These are phyloP conservation scores for Penicillium bovifimosum DNA, from an alignment of 495 filamentous ascomycete species.

Conservation along the genomic window DNA sequence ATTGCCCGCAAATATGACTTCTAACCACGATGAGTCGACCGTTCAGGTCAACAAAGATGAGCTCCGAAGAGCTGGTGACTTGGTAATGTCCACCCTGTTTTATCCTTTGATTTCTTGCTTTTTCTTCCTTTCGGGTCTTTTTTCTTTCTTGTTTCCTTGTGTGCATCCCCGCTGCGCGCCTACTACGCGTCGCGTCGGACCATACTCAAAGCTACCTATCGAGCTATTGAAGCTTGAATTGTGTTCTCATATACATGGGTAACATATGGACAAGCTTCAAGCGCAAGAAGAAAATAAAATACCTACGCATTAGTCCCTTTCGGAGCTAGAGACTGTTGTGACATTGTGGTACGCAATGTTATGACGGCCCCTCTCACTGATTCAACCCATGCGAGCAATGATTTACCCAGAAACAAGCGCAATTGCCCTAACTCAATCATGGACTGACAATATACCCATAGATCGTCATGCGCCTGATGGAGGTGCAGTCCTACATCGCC, in stretches of 20 bases:
- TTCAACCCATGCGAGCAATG: background rate
- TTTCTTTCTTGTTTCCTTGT: slow-evolving; percentile 13
- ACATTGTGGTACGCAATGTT: background rate
- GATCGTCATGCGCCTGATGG: slow-evolving; percentile 68
- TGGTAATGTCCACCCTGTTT: slow-evolving; percentile 44
- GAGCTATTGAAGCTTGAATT: background rate
- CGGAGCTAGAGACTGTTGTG: background rate
- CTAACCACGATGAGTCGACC: slow-evolving; percentile 30
- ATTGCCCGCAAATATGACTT: slow-evolving; percentile 25
- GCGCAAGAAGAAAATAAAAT: background rate
- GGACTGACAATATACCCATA: slow-evolving; percentile 32
- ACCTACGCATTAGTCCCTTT: background rate
- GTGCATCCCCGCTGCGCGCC: slow-evolving; percentile 16
- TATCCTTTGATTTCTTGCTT: slow-evolving; percentile 2
- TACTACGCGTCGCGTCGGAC: slow-evolving; percentile 19
- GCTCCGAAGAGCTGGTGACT: slow-evolving; percentile 58
- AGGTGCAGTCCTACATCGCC: slow-evolving; percentile 66
- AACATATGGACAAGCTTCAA: background rate
- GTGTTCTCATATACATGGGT: background rate
- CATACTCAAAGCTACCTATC: slow-evolving; percentile 9
- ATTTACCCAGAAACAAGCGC: background rate
- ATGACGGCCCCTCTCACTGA: background rate
- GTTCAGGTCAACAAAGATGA: slow-evolving; percentile 53
- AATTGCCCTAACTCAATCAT: background rate
- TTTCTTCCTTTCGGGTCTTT: slow-evolving; percentile 2